Base-by-base conservation (phyloP, 139 green algal species). In the Astrephomene gubernaculifera region DNA sequence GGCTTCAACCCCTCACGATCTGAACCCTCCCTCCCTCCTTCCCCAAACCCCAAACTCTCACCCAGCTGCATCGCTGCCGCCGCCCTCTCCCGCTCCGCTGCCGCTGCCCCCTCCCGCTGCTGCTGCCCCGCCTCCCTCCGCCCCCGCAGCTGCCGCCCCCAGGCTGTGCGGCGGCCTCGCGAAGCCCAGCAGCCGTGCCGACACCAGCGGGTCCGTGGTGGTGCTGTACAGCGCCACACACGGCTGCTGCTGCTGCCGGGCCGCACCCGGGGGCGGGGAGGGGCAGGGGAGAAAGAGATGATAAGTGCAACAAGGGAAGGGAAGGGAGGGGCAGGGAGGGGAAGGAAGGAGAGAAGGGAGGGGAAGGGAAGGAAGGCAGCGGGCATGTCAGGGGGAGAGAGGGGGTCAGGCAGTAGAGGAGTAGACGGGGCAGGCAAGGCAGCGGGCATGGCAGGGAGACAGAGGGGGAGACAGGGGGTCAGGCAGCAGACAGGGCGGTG, bases 181-280 rank as follows among this genome's bases (percentile, higher is more conserved):
- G 39, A 88, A 90, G 14, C 87, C 90, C 14, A 91, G 63, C 10
- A 93, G 73, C 1, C 70, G 63, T 33, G 85, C 85, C 21, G 82
- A 65, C 0, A 91, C 85, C 27, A 93, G 84, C 2, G 90, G 90
- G 29, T 81, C 70, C 24, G 64, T 39, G 39, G 24, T 86, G 53
- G 87, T 93, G 78, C 67, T 49, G 79, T 86, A 91, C 45, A 93
- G 54, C 6, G 87, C 87, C 2, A 93, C 38, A 31, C 81, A 87
- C 8, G 83, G 41, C 43, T 39, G 19, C 67, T 52, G 38, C 86
- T 75, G 81, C 33, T 17, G 17, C 14, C 49, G 17, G 17, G 49
- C 49, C 49, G n/a, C n/a, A n/a, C n/a, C n/a, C n/a, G n/a, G n/a
- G n/a, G n/a, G n/a, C n/a, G n/a, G n/a, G n/a, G n/a, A n/a, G n/a